Evolutionary conservation across 2,329 filamentous ascomycete species (phyloP), one percentile per base, ranked within the genome.

Genomic region (Aureobasidium sp.): DNA sequence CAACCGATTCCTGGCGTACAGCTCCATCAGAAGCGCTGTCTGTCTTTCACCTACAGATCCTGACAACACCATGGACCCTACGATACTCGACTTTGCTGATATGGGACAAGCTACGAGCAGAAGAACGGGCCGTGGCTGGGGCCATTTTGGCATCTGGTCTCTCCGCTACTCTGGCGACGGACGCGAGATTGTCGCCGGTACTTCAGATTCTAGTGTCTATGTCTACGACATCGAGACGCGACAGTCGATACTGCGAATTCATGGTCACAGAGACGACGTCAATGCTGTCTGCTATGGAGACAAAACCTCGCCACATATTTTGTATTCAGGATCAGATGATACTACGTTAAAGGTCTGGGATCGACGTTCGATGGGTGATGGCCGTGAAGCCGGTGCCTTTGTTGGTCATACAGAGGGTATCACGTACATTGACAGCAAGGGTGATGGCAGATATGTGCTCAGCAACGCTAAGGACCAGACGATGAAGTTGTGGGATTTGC

Each of bases 221-320:
- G 89, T 97, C 4, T 97, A 95, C 72, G 94, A 97, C 70, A 89
- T 99, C 61, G 92, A 97, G 74, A 86, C 87, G 0, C 85, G 88
- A 20, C 82, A 83, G 49, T 84, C 89, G 0, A 81, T 95, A 36
- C 84, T 97, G 61, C 83, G 86, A 52, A 84, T 96, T 29, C 79
- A 80, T 17, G 92, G 91, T 0, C 94, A 99, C 70, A 78, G 84
- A 5, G 85, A 95, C 68, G 91, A 99, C 72, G 93, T 97, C 61
- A 99, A 97, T 69, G 94, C 94, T 5, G 94, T 99, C 0, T 97
- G 92, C 74, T 97, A 96, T 70, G 94, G 91, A 0, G 92, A 97
- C 74, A 87, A 86, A 64, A 83, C 84, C 34, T 95, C 90, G 0
- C 93, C 94, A 1, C 92, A 99, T 72, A 93, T 97, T 64, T 80